Conservation (phyloP, 225 moss, liverwort and hornwort species). For the Physcomitrellopsis africana region DNA sequence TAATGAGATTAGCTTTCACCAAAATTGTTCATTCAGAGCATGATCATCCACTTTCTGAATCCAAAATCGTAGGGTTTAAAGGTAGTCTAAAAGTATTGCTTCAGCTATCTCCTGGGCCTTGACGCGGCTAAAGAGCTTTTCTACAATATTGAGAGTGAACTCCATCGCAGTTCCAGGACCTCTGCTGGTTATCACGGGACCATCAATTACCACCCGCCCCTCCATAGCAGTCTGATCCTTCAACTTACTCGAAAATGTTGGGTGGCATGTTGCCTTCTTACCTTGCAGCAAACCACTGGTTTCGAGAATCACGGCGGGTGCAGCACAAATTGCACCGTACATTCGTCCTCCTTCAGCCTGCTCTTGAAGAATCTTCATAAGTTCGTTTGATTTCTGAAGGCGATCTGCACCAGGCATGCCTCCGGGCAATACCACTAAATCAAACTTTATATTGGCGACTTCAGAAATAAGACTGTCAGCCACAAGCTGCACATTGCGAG, state of each 20-base stretch:
- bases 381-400: conserved; percentile 53
- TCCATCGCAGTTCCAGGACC: conserved; percentile 97
- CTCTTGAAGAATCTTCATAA: conserved; percentile 55
- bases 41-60: conserved; percentile 23
- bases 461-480: conserved; percentile 72
- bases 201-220: conserved; percentile 86
- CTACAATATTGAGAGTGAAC: conserved; percentile 81
- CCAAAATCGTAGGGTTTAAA: conserved; percentile 24
- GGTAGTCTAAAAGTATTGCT: conserved; percentile 81
- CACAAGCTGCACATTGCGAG: conserved; percentile 80
- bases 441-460: conserved; percentile 53
- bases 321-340: conserved; percentile 89
- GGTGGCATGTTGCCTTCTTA: conserved; percentile 87
- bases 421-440: conserved; percentile 80
- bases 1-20: conserved; percentile 15
- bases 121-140: conserved; percentile 63
- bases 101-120: conserved; percentile 68
- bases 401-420: conserved; percentile 92
- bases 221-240: conserved; percentile 81
- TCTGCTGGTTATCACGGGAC: conserved; percentile 75
- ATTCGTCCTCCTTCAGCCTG: conserved; percentile 59
- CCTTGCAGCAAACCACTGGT: conserved; percentile 62
- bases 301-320: conserved; percentile 88
- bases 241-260: conserved; percentile 60
- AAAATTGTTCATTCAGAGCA: conserved; percentile 32